Evolutionary conservation across 805 yeast genomes (phyloP).

Genomic region (Zygosaccharomyces bailii): DNA sequence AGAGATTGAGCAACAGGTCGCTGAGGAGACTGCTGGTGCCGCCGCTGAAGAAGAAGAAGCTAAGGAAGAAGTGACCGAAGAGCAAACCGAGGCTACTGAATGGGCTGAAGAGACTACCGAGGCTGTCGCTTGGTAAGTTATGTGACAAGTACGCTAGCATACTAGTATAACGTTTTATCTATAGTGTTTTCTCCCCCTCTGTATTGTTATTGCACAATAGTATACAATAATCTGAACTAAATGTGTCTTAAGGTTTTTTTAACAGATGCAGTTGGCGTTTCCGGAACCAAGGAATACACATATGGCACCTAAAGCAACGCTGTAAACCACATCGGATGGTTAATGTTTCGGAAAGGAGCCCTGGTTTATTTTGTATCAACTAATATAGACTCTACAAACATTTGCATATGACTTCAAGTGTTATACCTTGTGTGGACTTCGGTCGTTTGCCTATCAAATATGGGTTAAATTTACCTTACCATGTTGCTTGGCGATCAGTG

Average conservation of each 20-base stretch:
- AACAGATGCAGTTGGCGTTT: neutral
- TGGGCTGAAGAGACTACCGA: constrained; percentile 50
- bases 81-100: constrained; percentile 59
- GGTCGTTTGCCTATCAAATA: too few species aligned
- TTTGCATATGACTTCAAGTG: too few species aligned
- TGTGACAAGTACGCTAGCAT: constrained; percentile 14
- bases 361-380: too few species aligned
- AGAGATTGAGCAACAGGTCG: constrained; percentile 81
- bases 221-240: constrained; percentile 18
- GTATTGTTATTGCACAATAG: constrained; percentile 21
- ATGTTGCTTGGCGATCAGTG: constrained; percentile 66
- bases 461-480: constrained; percentile 38
- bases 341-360: too few species aligned
- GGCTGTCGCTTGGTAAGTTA: constrained; percentile 33
- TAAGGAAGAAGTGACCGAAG: constrained; percentile 77
- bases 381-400: too few species aligned
- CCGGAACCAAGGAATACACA: too few species aligned
- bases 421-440: too few species aligned
- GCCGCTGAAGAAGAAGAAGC: constrained; percentile 63
- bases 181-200: constrained; percentile 19
- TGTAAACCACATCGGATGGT: too few species aligned
- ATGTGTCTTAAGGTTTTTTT: constrained; percentile 11
- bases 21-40: constrained; percentile 69
- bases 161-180: constrained; percentile 22
- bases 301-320: too few species aligned